Evolutionary conservation across 306 rosid species (phyloP).

Genomic region (Corylus heterophylla): DNA sequence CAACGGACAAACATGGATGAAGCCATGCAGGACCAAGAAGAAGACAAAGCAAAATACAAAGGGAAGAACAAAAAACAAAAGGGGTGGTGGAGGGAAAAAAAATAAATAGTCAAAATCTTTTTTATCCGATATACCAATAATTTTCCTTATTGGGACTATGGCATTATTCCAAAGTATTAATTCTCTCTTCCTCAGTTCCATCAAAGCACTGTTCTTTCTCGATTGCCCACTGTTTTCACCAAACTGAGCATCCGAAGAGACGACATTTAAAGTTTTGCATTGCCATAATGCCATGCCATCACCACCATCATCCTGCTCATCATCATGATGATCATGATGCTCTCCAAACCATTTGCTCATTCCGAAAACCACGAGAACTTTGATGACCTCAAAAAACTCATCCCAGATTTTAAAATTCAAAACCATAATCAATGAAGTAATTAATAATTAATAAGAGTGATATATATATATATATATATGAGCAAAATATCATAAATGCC

Average conservation of each 20-base stretch:
- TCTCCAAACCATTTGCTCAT: conserved; percentile 17
- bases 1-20: neutral
- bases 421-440: conserved; percentile 4
- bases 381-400: neutral
- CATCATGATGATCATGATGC: too few relatives aligned
- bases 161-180: conserved; percentile 12
- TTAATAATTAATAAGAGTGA: conserved; percentile 6
- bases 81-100: neutral
- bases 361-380: conserved; percentile 7
- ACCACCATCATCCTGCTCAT: too few relatives aligned
- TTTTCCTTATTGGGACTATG: conserved; percentile 27
- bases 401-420: neutral
- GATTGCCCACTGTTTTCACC: conserved; percentile 23
- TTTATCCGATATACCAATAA: conserved; percentile 7
- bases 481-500: conserved; percentile 34
- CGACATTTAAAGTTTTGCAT: conserved; percentile 2
- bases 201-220: conserved; percentile 22
- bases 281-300: conserved; percentile 2
- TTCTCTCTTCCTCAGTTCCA: conserved; percentile 11
- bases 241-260: conserved; percentile 22
- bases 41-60: neutral
- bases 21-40: neutral
- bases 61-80: neutral
- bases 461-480: neutral
- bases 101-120: neutral